A percentile compares a stretch with the other conserved stretches of the same genome.
phyloP scores from a whole-genome alignment of 108 stramenopile species.

The Nannochloropsis granulata region DNA sequence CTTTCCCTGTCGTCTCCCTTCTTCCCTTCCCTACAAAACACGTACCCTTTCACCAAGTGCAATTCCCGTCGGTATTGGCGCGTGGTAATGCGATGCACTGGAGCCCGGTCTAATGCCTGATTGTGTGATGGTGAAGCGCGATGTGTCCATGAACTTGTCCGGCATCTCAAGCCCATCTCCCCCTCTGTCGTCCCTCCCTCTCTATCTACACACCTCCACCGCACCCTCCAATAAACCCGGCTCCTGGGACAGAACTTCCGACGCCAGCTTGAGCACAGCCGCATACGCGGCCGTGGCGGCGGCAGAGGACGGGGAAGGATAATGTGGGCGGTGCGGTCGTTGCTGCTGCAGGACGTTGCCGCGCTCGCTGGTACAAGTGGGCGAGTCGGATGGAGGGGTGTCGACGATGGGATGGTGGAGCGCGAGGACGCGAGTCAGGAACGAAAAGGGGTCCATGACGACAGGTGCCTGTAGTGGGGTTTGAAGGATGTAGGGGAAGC shows the following conservation, averaged over 20 bases:
- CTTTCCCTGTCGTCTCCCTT: too few species aligned
- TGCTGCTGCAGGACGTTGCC: background rate
- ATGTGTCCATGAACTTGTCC: background rate
- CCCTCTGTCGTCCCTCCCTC: background rate
- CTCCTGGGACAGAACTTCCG: background rate
- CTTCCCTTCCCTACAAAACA: background rate
- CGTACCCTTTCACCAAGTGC: background rate
- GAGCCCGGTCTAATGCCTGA: background rate
- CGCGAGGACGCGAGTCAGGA: background rate
- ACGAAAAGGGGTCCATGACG: background rate
- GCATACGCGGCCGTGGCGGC: background rate
- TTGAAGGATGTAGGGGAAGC: background rate
- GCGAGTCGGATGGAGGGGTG: background rate
- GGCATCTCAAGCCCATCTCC: background rate
- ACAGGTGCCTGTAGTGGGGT: background rate
- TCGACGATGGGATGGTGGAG: background rate
- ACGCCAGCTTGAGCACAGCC: background rate
- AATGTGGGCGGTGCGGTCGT: too few species aligned
- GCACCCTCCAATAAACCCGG: background rate
- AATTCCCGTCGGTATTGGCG: background rate
- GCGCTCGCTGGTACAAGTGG: background rate
- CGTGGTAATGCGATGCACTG: background rate
- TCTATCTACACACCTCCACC: background rate
- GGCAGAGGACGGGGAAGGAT: too few species aligned
- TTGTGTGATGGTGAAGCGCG: background rate